Conservation (phyloP, 2,329 filamentous ascomycete genomes). For the Zasmidium angulare region DNA sequence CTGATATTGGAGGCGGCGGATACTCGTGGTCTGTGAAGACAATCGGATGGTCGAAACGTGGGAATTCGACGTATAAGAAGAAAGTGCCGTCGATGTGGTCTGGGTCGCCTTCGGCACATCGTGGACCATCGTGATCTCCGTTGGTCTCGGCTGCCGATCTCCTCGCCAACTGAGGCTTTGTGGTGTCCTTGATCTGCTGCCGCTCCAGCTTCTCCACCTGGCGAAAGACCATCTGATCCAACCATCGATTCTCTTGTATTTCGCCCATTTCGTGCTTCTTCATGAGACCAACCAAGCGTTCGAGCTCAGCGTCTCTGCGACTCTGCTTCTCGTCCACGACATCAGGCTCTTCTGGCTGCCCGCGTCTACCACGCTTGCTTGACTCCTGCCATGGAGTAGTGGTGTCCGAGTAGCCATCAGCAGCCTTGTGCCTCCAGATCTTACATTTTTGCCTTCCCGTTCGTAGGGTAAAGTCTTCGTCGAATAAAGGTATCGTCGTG, state of each 20-base stretch:
- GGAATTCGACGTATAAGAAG: conserved; percentile 84
- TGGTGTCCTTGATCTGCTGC: conserved; percentile 41
- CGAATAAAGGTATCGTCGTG: conserved; percentile 89
- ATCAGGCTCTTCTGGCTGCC: conserved; percentile 63
- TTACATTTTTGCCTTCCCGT: conserved; percentile 92
- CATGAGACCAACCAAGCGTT: conserved; percentile 82
- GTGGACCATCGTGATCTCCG: conserved; percentile 7
- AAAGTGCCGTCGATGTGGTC: conserved; percentile 65
- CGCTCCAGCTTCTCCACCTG: conserved; percentile 70
- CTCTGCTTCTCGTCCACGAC: conserved; percentile 36
- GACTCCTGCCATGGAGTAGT: conserved; percentile 70
- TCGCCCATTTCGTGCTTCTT: conserved; percentile 99
- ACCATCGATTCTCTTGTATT: conserved; percentile 88
- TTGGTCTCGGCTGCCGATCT: conserved; percentile 9
- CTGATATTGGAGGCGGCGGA: conserved; percentile 76
- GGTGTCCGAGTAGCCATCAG: conserved; percentile 79
- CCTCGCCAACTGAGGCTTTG: conserved; percentile 13
- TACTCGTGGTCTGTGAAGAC: conserved; percentile 96
- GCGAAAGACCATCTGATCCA: conserved; percentile 91
- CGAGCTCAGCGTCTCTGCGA: conserved; percentile 66
- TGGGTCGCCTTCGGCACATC: conserved; percentile 39
- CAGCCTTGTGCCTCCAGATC: conserved; percentile 75
- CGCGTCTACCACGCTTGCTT: conserved; percentile 52
- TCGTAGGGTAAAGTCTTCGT: conserved; percentile 83
- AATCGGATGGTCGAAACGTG: conserved; percentile 91